Percentiles rank a stretch among this genome's conserved stretches.
phyloP scores from a whole-genome alignment of 2,329 filamentous ascomycete genomes.

The Calonectria hawksworthii region DNA sequence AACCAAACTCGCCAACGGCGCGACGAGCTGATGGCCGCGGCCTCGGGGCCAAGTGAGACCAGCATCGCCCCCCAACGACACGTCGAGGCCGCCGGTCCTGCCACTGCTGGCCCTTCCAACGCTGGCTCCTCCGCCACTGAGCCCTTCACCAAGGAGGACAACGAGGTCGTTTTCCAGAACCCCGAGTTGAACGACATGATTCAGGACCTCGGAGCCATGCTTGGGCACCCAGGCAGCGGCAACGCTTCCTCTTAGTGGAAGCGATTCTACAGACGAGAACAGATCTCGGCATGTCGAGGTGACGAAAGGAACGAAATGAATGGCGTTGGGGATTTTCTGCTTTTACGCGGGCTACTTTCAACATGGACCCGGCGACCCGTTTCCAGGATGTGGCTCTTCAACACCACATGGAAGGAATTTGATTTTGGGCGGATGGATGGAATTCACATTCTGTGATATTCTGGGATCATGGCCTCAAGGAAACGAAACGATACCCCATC shows the following conservation, averaged over 20 bases:
- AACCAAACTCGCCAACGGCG: background rate
- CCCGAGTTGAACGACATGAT: background rate
- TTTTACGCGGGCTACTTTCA: background rate
- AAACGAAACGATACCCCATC: background rate
- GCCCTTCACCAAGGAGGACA: background rate
- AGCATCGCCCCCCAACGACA: background rate
- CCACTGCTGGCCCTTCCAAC: background rate
- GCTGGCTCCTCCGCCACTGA: background rate
- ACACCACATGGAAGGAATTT: background rate
- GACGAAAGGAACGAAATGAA: background rate
- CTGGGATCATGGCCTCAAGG: background rate
- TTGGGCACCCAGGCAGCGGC: background rate
- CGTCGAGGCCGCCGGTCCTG: background rate
- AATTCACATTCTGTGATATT: background rate
- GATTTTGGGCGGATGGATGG: background rate
- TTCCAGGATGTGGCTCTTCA: background rate
- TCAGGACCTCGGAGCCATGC: background rate
- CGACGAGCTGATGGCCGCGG: background rate
- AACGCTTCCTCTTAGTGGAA: background rate
- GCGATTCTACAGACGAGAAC: background rate
- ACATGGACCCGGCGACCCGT: background rate
- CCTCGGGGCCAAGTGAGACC: background rate
- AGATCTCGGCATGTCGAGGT: background rate
- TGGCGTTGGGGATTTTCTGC: background rate
- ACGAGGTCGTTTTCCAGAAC: background rate